Evolutionary conservation across 208 protist genomes (phyloP), one percentile per base, ranked within the genome.

Genomic region (Angomonas ambiguus): DNA sequence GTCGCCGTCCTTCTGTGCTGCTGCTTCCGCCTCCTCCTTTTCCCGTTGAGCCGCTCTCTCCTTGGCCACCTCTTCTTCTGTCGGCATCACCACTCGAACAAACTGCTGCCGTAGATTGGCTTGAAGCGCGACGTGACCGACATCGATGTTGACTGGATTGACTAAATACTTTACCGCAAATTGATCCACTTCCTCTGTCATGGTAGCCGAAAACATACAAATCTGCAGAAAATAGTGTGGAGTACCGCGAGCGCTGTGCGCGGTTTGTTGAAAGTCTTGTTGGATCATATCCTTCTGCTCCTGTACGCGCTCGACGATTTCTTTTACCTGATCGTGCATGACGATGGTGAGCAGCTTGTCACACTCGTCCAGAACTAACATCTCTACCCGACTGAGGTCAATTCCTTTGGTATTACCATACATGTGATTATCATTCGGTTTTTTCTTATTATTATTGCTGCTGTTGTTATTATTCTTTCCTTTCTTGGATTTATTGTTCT

Each of bases 341-440:
- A 93, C 98, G 85, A 99, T 98, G 67, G 99, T 98, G 33, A 99
- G 87, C 97, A 99, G 98, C 67, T 98, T 96, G 77, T 99, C 98
- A 57, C 98, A 98, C 79, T 99, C 98, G 71, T 99, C 98, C 8
- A 99, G 80, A 4, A 98, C 88, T 13, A 99, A 76, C 62, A 97
- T 85, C 68, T 96, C 92, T 32, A 98, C 87, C 13, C 85, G 71
- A 25, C 83, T 81, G 2, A 98, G 65, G 65, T 95, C 94, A 4
- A 98, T 69, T 11, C 93, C 93, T 8, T 33, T 27, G 2, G 8
- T 2, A 27, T 56, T 16, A 11, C n/a, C 49, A 24, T 16, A 45
- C 38, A 45, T 45, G 38, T 45, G 38, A 45, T 45, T 16, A 45
- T 45, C 38, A 16, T 45, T 45, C 11, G 38, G 38, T 16, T 16